These are phyloP conservation scores for Podospora australis DNA, from an alignment of 495 filamentous ascomycete genomes.

Conservation along the genomic window DNA sequence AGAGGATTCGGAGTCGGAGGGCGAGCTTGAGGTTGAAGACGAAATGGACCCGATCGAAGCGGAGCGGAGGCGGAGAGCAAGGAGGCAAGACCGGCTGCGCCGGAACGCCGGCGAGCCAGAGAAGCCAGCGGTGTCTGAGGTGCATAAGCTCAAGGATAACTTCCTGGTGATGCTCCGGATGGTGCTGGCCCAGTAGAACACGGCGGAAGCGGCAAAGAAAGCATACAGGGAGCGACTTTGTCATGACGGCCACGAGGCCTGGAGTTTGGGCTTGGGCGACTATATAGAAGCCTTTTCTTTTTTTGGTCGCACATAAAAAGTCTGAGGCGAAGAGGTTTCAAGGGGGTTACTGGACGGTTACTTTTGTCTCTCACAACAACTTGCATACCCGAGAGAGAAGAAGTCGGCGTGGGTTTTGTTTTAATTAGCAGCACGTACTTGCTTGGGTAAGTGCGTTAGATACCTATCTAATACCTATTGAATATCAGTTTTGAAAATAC, in stretches of 20 bases:
- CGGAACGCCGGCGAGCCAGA: constrained; percentile 81
- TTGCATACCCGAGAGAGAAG: too few relatives aligned
- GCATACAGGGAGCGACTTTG: neutral
- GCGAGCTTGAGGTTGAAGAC: constrained; percentile 69
- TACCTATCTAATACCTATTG: neutral
- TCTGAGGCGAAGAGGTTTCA: too few relatives aligned
- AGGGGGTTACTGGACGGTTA: too few relatives aligned
- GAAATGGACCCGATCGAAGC: constrained; percentile 78
- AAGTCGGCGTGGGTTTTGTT: too few relatives aligned
- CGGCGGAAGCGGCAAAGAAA: neutral
- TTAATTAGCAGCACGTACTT: too few relatives aligned
- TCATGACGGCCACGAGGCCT: neutral
- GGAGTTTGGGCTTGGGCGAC: neutral
- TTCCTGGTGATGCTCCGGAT: constrained; percentile 80
- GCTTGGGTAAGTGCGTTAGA: too few relatives aligned
- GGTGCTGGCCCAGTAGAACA: constrained; percentile 61
- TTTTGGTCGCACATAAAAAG: too few relatives aligned
- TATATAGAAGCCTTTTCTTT: too few relatives aligned
- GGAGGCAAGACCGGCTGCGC: constrained; percentile 70
- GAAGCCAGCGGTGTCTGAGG: constrained; percentile 75
- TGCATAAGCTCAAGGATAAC: constrained; percentile 66
- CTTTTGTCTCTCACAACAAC: too few relatives aligned
- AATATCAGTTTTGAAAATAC: neutral
- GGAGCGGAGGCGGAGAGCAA: constrained; percentile 68
- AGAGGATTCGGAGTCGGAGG: constrained; percentile 61